Evolutionary conservation across 257 asterid species (phyloP), one percentile per base, ranked within the genome.

Genomic region (Henckelia pumila): DNA sequence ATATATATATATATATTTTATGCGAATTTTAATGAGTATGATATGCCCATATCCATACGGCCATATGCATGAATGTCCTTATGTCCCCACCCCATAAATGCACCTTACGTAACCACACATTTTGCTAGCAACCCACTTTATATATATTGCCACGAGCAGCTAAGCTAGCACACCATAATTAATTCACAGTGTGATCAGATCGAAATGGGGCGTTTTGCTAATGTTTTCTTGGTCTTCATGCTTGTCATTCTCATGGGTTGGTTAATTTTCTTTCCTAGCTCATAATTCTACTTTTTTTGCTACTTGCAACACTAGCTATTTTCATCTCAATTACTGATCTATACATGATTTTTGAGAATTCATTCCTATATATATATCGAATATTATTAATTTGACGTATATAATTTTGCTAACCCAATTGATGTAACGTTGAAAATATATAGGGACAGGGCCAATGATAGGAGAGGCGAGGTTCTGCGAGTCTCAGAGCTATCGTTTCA

Each of bases 401-500:
- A n/a, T n/a, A n/a, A n/a, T n/a, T 30, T 49, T 28, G 4, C 2
- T 6, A 60, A 6, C 33, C 33, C 2, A 7, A 59, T 21, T 8
- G 17, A 32, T 1, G 32, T 44, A 4, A 23, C 14, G 62, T n/a
- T 63, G 2, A 57, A 40, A 11, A 20, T n/a, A n/a, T 28, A 23
- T 29, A 73, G 71, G 68, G 24, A 68, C 73, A 30, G 83, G 87
- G 23, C 76, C 76, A 23, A 72, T 61, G 82, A 71, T 79, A 59
- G 83, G 76, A 23, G 91, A 82, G 73, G 91, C 85, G 7, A 71
- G 91, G 78, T 63, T 10, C 0, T 82, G 91, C 1, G 67, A 71
- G 58, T 70, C 91, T 3, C 59, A 2, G 67, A 83, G 88, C 81
- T 71, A 56, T 0, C 61, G 47, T 10, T 85, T 77, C 78, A 77